Evolutionary conservation across 225 moss, liverwort and hornwort genomes (phyloP), one percentile per base, ranked within the genome.

Genomic region (Bryum argenteum): DNA sequence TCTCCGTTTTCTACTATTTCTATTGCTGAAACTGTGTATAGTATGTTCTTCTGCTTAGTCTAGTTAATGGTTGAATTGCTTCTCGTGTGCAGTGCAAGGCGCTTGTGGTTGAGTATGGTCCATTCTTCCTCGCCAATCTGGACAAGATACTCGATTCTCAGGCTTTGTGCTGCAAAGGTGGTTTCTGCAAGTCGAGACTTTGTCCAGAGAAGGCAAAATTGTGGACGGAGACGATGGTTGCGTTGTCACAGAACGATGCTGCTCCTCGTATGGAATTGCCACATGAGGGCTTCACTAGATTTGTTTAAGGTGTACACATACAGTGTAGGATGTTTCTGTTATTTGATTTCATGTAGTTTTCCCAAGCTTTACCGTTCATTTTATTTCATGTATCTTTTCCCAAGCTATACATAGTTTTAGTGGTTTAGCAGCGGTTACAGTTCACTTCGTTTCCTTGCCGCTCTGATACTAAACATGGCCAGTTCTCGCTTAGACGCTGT

Each of bases 101-200:
- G 38, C 85, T 94, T 50, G 86, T 94, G 40, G 33, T 44, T 26
- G 58, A 94, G 47, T 91, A 94, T 55, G 89, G 83, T 21, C 93
- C 89, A 9, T 84, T 89, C 62, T 52, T 91, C 61, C 79, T 93
- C 33, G 81, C 84, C 63, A 91, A 93, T 63, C 62, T 91, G 59
- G 89, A 91, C 66, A 85, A 76, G 16, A 69, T 91, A 11, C 79
- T 93, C 17, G 89, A 93, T 55, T 87, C 90, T 10, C 73, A 85
- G 69, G 75, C 87, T 17, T 40, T 93, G 26, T 90, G 93, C 69
- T 77, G 83, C 58, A 93, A 82, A 80, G 75, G 85, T 58, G 87
- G 84, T 39, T 85, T 78, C 54, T 93, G 93, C 75, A 74, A 70
- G 23, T 57, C 71, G 13, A 18, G 61, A 22, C n/a, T 50, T 40